A percentile compares a stretch with the other conserved stretches of the same genome.
These are phyloP conservation scores for Leptographium lundbergii DNA, from an alignment of 2,329 filamentous ascomycete species.

Conservation along the genomic window DNA sequence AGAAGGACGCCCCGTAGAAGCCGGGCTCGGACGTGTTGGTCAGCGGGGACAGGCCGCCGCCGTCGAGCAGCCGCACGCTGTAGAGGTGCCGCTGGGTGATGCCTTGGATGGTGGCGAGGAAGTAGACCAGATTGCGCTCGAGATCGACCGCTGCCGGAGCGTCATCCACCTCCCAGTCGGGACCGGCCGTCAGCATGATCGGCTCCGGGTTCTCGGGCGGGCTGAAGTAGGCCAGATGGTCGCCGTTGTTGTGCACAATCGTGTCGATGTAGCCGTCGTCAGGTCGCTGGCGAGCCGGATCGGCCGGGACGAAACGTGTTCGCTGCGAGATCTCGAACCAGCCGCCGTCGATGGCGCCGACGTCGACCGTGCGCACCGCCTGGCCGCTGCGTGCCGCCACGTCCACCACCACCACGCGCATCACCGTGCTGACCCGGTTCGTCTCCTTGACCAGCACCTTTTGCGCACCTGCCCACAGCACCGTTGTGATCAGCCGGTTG, in stretches of 20 bases:
- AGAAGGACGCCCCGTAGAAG: constrained; percentile 78
- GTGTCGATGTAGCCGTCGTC: constrained; percentile 90
- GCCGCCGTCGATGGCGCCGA: constrained; percentile 78
- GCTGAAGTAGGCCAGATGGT: constrained; percentile 88
- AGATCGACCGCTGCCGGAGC: constrained; percentile 78
- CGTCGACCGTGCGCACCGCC: constrained; percentile 66
- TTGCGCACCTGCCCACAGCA: constrained; percentile 69
- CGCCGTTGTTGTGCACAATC: constrained; percentile 71
- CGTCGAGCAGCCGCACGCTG: constrained; percentile 73
- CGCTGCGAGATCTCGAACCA: constrained; percentile 93
- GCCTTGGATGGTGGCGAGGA: constrained; percentile 72
- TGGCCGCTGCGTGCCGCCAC: constrained; percentile 60
- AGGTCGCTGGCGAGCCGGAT: constrained; percentile 59
- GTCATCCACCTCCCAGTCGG: constrained; percentile 76
- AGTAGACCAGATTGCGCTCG: constrained; percentile 79
- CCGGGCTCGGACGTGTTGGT: constrained; percentile 62
- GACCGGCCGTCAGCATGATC: constrained; percentile 70
- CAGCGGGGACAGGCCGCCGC: constrained; percentile 49
- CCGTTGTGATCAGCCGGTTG: constrained; percentile 81
- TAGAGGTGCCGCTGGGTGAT: constrained; percentile 88
- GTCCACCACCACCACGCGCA: constrained; percentile 79
- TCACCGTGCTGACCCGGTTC: constrained; percentile 84
- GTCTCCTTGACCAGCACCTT: constrained; percentile 84
- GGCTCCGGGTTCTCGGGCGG: constrained; percentile 76
- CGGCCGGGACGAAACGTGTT: constrained; percentile 76